Evolutionary conservation across 106 monocot species (phyloP).

Genomic region (Narthecium ossifragum): DNA sequence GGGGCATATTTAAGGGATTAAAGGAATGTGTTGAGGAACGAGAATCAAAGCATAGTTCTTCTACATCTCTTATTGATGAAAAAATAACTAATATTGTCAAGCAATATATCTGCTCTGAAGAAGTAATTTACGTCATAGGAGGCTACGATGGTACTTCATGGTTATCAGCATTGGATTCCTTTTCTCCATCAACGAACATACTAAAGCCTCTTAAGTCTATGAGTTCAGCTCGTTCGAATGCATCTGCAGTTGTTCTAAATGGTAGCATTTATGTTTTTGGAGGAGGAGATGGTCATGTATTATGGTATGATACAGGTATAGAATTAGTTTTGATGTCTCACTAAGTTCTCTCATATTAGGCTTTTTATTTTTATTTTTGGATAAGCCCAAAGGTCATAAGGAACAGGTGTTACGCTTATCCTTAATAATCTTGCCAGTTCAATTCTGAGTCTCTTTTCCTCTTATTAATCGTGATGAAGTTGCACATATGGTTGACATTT

Average conservation of each 20-base stretch:
- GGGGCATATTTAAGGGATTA: conserved; percentile 9
- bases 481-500: no score
- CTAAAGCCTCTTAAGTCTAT: conserved; percentile 47
- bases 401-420: no score
- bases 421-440: no score
- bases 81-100: conserved; percentile 1
- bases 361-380: background rate
- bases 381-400: no score
- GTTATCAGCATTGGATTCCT: conserved; percentile 62
- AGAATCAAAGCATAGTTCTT: conserved; percentile 22
- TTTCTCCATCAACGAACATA: conserved; percentile 43
- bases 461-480: no score
- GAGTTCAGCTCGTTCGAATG: conserved; percentile 67
- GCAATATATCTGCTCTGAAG: conserved; percentile 3
- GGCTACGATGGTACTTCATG: conserved; percentile 54
- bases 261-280: conserved; percentile 64
- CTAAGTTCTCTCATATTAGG: background rate
- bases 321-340: background rate
- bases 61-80: conserved; percentile 6
- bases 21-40: conserved; percentile 20
- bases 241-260: conserved; percentile 46
- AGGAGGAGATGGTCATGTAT: conserved; percentile 51
- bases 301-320: conserved; percentile 62
- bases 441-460: background rate
- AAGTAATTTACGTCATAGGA: conserved; percentile 40